These are phyloP conservation scores for Nannochloropsis oceanica DNA, from an alignment of 108 stramenopile species.

Conservation along the genomic window DNA sequence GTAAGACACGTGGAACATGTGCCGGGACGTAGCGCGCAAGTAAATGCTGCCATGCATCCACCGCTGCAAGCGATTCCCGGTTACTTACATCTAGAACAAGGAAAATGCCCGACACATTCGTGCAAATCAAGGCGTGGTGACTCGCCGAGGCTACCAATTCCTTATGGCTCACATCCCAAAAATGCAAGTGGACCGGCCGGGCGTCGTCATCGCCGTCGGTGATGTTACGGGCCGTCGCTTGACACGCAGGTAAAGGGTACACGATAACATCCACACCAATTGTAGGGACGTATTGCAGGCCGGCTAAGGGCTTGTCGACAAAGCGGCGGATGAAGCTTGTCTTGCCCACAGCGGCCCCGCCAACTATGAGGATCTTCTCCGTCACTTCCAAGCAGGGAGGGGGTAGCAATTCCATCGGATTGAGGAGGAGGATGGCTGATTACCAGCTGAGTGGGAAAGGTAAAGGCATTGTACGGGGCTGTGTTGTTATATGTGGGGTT, in stretches of 20 bases:
- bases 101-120: slow-evolving; percentile 4
- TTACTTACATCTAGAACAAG: slow-evolving; percentile 16
- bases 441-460: too few species aligned
- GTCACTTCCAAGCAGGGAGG: not conserved
- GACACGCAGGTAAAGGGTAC: not conserved
- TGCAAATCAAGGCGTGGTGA: slow-evolving; percentile 19
- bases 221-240: not conserved
- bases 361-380: not conserved
- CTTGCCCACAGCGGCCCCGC: not conserved
- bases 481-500: too few species aligned
- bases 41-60: slow-evolving; percentile 7
- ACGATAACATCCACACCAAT: slow-evolving; percentile 15
- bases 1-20: slow-evolving; percentile 1
- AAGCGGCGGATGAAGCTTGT: slow-evolving; percentile 8
- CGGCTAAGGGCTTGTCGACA: not conserved
- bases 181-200: slow-evolving; percentile 10
- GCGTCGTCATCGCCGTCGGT: not conserved
- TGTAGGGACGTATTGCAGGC: slow-evolving; percentile 10
- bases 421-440: too few species aligned
- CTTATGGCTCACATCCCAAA: slow-evolving; percentile 21
- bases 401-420: not conserved
- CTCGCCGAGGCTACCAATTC: slow-evolving; percentile 10
- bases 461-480: too few species aligned
- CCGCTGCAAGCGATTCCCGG: slow-evolving; percentile 12
- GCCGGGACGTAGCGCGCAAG: slow-evolving; percentile 4